Evolutionary conservation across 805 yeast species (phyloP).

Genomic region (Grigorovia transvaalensis): DNA sequence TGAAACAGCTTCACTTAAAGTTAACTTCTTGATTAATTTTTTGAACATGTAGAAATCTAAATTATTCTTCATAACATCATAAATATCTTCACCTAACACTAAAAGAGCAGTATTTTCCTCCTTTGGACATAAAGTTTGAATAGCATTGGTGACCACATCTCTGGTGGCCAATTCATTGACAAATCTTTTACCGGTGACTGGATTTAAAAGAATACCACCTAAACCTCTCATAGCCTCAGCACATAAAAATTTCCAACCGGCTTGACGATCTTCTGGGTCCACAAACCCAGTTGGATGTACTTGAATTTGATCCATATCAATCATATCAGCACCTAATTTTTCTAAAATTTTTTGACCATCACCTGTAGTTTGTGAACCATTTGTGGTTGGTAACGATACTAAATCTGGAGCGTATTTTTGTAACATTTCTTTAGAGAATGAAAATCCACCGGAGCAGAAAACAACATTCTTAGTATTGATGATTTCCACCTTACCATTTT

Average conservation of each 20-base stretch:
- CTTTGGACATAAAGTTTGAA: slow-evolving; percentile 26
- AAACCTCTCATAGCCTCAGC: slow-evolving; percentile 52
- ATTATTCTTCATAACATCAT: slow-evolving; percentile 36
- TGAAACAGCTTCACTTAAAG: slow-evolving; percentile 25
- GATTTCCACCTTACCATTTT: slow-evolving; percentile 16
- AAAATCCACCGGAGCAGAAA: slow-evolving; percentile 52
- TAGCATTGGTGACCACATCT: slow-evolving; percentile 40
- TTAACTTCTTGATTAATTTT: slow-evolving; percentile 26
- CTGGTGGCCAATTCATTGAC: slow-evolving; percentile 45
- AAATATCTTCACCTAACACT: slow-evolving; percentile 36
- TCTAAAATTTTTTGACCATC: slow-evolving; percentile 47
- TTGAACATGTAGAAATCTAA: slow-evolving; percentile 41
- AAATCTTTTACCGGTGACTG: slow-evolving; percentile 38
- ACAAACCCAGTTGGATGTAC: slow-evolving; percentile 56
- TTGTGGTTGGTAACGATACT: slow-evolving; percentile 41
- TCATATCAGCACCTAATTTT: slow-evolving; percentile 37
- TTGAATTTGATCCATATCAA: slow-evolving; percentile 51
- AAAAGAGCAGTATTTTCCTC: slow-evolving; percentile 26
- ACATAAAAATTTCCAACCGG: slow-evolving; percentile 44
- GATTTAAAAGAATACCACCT: slow-evolving; percentile 45
- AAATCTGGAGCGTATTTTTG: slow-evolving; percentile 38
- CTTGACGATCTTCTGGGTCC: slow-evolving; percentile 32
- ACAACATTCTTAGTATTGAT: slow-evolving; percentile 31
- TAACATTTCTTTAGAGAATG: slow-evolving; percentile 32
- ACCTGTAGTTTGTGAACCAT: slow-evolving; percentile 47